These are phyloP conservation scores for Pleoardoris graminearum DNA, from an alignment of 2,329 filamentous ascomycete species.

Conservation along the genomic window DNA sequence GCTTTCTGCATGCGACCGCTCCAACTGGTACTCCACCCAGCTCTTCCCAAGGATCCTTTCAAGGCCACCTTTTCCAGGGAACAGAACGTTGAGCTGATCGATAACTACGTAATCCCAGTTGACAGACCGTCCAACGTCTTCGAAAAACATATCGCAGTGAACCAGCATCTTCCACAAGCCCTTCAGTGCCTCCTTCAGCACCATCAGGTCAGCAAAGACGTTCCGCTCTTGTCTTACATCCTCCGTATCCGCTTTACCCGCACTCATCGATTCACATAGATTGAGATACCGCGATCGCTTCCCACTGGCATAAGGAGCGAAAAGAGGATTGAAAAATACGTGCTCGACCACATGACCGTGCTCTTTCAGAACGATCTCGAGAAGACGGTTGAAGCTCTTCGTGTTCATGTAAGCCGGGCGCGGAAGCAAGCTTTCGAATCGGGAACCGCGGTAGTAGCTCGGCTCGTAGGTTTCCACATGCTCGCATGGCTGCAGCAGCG, in stretches of 20 bases:
- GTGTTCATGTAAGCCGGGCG: conserved; percentile 3
- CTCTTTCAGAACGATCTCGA: neutral
- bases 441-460: neutral
- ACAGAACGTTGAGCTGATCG: neutral
- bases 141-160: conserved; percentile 1
- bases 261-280: too few species aligned
- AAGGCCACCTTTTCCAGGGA: neutral
- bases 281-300: neutral
- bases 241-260: too few species aligned
- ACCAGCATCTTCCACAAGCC: neutral
- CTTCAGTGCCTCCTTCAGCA: neutral
- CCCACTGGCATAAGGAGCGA: neutral
- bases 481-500: neutral
- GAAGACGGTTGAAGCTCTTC: neutral
- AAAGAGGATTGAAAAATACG: conserved; percentile 1
- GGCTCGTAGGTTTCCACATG: neutral
- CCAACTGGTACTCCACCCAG: neutral
- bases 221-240: neutral
- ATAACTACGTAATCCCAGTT: neutral
- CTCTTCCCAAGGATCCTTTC: neutral
- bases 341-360: conserved; percentile 3
- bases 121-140: neutral
- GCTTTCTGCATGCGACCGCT: too few species aligned
- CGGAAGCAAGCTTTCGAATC: neutral
- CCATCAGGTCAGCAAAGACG: neutral